Evolutionary conservation across 441 rosid genomes (phyloP), one percentile per base, ranked within the genome.

Genomic region (Viola pubescens): DNA sequence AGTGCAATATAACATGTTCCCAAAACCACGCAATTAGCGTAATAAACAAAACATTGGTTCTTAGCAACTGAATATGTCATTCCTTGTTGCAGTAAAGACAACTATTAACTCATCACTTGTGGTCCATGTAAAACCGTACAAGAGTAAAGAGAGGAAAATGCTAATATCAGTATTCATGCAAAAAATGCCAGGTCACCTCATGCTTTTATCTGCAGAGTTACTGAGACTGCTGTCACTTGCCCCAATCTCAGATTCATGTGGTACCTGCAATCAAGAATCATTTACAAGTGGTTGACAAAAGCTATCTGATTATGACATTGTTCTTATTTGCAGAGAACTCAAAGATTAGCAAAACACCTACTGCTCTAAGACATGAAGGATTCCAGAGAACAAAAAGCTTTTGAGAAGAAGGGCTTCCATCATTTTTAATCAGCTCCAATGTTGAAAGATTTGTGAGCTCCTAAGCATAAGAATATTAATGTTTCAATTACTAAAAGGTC

Each of bases 311-410:
- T 13, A 62, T 50, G 34, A 61, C 7, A 7, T 50, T 41, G 56
- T 42, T 26, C 43, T 13, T 8, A 9, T 3, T 40, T 10, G 69
- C 41, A 56, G 16, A 60, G 46, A 60, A 72, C 37, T 62, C 44
- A 26, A 37, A 54, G n/a, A 61, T 37, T 9, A 52, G 62, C 39
- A 58, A 61, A 60, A 58, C 65, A 73, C 81, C 37, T 79, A 90
- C 86, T 52, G 39, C 74, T 72, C 43, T 69, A 37, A 61, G 55
- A 70, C 37, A 55, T 4, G 57, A 60, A 62, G 97, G 81, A 81
- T 87, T 92, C 98, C 97, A 92, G 52, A 92, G 79, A 62, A 76
- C 85, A 79, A 92, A 92, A 70, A 63, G 80, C 74, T 89, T 92
- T 58, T 70, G 73, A 54, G 98, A 73, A 67, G 96, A 81, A 64